Conservation (phyloP, 2,329 filamentous ascomycete genomes). For the Trichoderma afroharzianum region DNA sequence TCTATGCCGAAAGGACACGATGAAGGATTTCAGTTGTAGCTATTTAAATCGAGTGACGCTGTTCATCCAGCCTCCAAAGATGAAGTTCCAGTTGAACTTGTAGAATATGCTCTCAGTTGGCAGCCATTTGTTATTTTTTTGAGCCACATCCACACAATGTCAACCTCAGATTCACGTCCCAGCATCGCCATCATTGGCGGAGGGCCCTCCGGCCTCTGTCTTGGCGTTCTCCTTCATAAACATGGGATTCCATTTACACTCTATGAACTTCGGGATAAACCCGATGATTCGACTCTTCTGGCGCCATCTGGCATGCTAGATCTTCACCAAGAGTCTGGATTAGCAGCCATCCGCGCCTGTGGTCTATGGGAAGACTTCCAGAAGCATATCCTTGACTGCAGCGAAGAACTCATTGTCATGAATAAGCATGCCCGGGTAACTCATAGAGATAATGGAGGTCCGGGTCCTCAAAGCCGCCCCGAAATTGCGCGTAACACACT, state of each 20-base stretch:
- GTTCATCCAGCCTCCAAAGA: neutral
- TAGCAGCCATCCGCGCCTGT: conserved; percentile 41
- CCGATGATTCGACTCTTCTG: conserved; percentile 25
- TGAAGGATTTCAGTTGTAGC: neutral
- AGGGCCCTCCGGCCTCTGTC: conserved; percentile 45
- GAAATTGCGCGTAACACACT: conserved; percentile 39
- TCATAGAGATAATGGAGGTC: conserved; percentile 23
- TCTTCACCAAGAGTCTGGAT: conserved; percentile 44
- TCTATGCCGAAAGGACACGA: neutral
- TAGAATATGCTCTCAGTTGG: neutral
- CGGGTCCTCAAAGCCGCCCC: conserved; percentile 26
- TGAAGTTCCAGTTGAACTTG: neutral
- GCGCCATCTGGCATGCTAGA: conserved; percentile 44
- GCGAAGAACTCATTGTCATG: conserved; percentile 19
- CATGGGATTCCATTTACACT: conserved; percentile 33
- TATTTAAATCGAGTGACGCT: neutral
- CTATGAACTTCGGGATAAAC: conserved; percentile 33
- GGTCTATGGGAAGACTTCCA: conserved; percentile 44
- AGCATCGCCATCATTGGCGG: conserved; percentile 35
- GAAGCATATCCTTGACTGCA: conserved; percentile 32
- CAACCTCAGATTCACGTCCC: neutral
- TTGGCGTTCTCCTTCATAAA: conserved; percentile 44
- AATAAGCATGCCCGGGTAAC: conserved; percentile 29
- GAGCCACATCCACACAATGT: neutral
- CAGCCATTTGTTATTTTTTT: neutral